A percentile compares a stretch with the other conserved stretches of the same genome.
Evolutionary conservation across 306 rosid genomes (phyloP).

Genomic region (Prunus kanzakura): DNA sequence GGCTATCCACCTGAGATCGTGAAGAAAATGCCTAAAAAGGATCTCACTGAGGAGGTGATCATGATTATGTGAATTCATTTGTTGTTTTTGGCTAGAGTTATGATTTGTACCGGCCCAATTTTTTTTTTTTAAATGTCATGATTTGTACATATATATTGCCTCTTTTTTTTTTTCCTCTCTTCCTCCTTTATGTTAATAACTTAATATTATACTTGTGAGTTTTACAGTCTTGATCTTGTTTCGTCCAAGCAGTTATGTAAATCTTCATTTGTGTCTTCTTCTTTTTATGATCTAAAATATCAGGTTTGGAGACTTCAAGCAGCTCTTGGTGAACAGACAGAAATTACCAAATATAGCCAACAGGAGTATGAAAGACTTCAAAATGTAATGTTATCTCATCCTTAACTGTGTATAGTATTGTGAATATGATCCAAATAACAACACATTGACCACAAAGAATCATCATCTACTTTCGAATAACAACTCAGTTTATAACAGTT

Average conservation of each 20-base stretch:
- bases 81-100: not conserved
- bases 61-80: not conserved
- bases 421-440: not conserved
- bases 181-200: not conserved
- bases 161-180: not conserved
- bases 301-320: slow-evolving; percentile 99
- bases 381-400: slow-evolving; percentile 54
- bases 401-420: not conserved
- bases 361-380: slow-evolving; percentile 92
- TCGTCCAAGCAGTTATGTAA: not conserved
- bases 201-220: no score
- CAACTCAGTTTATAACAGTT: not conserved
- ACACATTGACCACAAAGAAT: not conserved
- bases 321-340: slow-evolving; percentile 95
- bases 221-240: not conserved
- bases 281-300: slow-evolving; percentile 8
- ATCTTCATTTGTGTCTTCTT: not conserved
- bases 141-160: not conserved
- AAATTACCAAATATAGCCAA: slow-evolving; percentile 84
- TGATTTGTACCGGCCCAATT: not conserved
- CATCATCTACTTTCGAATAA: no score
- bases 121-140: not conserved
- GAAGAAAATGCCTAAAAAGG: slow-evolving; percentile 98
- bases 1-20: slow-evolving; percentile 99
- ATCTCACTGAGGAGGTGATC: slow-evolving; percentile 97